These are phyloP conservation scores for Geosmithia putterillii DNA, from an alignment of 2,329 filamentous ascomycete genomes.

Conservation along the genomic window DNA sequence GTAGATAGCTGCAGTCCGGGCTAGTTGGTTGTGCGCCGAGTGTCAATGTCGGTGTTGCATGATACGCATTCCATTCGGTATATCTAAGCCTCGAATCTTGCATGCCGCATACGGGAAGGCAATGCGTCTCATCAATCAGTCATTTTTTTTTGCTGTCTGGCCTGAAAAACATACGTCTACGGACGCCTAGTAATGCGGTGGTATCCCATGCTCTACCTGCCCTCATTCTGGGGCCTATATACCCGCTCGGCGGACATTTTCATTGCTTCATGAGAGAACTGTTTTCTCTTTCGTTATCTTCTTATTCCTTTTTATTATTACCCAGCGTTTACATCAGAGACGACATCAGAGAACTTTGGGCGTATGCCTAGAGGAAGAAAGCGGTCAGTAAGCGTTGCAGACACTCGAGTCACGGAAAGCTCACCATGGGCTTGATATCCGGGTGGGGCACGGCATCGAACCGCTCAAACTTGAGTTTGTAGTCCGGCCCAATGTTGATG, in stretches of 20 bases:
- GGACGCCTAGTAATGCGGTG: neutral
- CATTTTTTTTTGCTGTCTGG: too few relatives aligned
- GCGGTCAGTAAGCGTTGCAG: conserved; percentile 11
- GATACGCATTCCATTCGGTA: too few relatives aligned
- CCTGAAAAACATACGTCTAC: too few relatives aligned
- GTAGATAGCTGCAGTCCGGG: too few relatives aligned
- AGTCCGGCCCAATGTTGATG: conserved; percentile 88
- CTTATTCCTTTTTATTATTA: conserved; percentile 1
- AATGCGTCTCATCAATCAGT: too few relatives aligned
- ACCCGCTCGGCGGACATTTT: too few relatives aligned
- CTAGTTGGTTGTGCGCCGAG: too few relatives aligned
- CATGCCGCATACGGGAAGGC: too few relatives aligned
- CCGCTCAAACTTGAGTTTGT: conserved; percentile 83
- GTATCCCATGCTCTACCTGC: neutral
- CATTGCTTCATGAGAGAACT: too few relatives aligned
- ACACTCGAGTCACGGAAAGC: conserved; percentile 4
- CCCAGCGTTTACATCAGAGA: conserved; percentile 49
- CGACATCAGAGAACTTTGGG: conserved; percentile 69
- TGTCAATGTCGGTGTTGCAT: too few relatives aligned
- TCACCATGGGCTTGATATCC: conserved; percentile 82
- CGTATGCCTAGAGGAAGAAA: conserved; percentile 52
- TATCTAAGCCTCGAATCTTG: too few relatives aligned
- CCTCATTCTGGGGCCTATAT: neutral
- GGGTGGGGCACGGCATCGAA: conserved; percentile 97
- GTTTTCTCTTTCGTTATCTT: neutral